phyloP scores from a whole-genome alignment of 2,329 filamentous ascomycete species.

The Microcyclospora tardicrescens region DNA sequence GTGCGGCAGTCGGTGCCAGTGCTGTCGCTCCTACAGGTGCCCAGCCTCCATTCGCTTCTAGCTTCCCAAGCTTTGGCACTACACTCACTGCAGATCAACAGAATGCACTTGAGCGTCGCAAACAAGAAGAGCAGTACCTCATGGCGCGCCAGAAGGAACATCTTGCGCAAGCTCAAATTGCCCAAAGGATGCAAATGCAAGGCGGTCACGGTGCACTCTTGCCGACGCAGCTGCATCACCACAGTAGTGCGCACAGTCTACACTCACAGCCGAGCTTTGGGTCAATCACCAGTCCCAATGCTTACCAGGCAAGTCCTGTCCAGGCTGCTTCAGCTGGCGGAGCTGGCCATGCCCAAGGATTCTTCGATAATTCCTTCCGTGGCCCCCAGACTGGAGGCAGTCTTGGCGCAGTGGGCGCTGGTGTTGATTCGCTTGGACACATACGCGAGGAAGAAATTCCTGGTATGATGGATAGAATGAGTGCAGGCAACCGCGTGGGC shows the following conservation, averaged over 20 bases:
- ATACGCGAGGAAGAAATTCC: slow-evolving; percentile 60
- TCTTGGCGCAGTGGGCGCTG: slow-evolving; percentile 33
- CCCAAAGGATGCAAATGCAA: slow-evolving; percentile 57
- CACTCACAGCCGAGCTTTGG: slow-evolving; percentile 96
- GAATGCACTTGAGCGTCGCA: slow-evolving; percentile 87
- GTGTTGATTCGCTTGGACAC: slow-evolving; percentile 30
- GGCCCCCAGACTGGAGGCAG: slow-evolving; percentile 24
- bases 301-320: slow-evolving; percentile 49
- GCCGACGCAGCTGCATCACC: slow-evolving; percentile 65
- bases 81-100: slow-evolving; percentile 96
- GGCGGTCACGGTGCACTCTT: slow-evolving; percentile 27
- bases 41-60: slow-evolving; percentile 76
- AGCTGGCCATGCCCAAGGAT: slow-evolving; percentile 39
- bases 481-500: slow-evolving; percentile 37
- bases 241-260: slow-evolving; percentile 87
- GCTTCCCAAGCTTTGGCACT: slow-evolving; percentile 91
- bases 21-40: slow-evolving; percentile 4
- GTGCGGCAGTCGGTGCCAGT: slow-evolving; percentile 8
- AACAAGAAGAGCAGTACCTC: slow-evolving; percentile 95
- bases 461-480: slow-evolving; percentile 52
- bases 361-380: slow-evolving; percentile 52
- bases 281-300: slow-evolving; percentile 75
- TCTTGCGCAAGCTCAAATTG: slow-evolving; percentile 72
- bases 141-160: slow-evolving; percentile 95
- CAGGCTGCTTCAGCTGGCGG: slow-evolving; percentile 26